A percentile compares a stretch with the other conserved stretches of the same genome.
These are phyloP conservation scores for Pichia phayaonensis DNA, from an alignment of 805 yeast genomes.

Conservation along the genomic window DNA sequence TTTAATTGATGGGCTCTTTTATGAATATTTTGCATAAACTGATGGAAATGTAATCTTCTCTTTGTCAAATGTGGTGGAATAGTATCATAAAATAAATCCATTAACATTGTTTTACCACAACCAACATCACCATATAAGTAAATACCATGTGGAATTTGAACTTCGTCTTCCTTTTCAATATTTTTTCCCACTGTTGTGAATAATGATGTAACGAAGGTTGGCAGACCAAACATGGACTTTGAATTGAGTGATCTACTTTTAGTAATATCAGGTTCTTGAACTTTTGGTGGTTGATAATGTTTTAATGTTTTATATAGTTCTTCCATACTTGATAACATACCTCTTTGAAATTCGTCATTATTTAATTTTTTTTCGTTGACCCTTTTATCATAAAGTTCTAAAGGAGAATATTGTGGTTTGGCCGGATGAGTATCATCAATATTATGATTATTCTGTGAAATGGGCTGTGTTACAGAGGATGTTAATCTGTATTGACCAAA, in stretches of 20 bases:
- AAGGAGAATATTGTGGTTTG: conserved; percentile 18
- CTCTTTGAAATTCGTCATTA: conserved; percentile 77
- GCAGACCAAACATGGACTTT: conserved; percentile 25
- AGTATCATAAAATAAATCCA: conserved; percentile 89
- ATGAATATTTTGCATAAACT: conserved; percentile 92
- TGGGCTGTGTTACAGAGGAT: not conserved
- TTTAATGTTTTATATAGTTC: conserved; percentile 47
- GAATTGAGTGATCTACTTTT: not conserved
- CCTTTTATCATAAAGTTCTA: conserved; percentile 23
- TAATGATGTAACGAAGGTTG: conserved; percentile 27
- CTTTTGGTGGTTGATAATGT: conserved; percentile 55
- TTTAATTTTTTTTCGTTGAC: conserved; percentile 39
- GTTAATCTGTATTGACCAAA: not conserved
- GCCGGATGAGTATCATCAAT: not conserved
- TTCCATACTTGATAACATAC: conserved; percentile 56
- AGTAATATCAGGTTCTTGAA: conserved; percentile 42
- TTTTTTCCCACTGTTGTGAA: conserved; percentile 14
- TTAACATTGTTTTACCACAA: conserved; percentile 96
- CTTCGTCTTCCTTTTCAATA: not conserved
- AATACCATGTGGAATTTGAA: conserved; percentile 65
- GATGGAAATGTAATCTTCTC: conserved; percentile 86
- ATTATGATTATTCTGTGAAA: not conserved
- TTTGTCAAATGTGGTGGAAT: conserved; percentile 74
- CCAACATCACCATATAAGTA: conserved; percentile 97
- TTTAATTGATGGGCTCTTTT: conserved; percentile 76